phyloP scores from a whole-genome alignment of 2,329 filamentous ascomycete genomes.

The Periconia sp. region DNA sequence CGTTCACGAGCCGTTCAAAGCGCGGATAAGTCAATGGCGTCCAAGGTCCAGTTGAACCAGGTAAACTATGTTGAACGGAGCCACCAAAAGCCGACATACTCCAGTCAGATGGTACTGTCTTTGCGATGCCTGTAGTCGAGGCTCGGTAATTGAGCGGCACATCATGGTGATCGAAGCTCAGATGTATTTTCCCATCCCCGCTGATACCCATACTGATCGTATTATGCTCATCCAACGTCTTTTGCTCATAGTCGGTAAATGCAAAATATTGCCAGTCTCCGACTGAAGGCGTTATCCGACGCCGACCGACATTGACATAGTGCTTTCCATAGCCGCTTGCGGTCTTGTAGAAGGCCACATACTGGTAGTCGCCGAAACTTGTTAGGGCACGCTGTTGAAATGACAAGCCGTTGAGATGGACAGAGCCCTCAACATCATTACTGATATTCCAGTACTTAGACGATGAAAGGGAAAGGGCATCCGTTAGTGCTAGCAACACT shows the following conservation, averaged over 20 bases:
- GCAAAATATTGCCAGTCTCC: constrained; percentile 54
- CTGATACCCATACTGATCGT: constrained; percentile 60
- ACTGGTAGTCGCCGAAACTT: constrained; percentile 58
- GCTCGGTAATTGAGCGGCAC: constrained; percentile 44
- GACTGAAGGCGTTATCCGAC: constrained; percentile 47
- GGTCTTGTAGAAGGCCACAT: constrained; percentile 54
- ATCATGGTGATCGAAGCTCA: constrained; percentile 60
- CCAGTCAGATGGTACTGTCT: constrained; percentile 34
- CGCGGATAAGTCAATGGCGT: constrained; percentile 57
- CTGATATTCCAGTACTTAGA: constrained; percentile 37
- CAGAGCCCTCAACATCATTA: constrained; percentile 41
- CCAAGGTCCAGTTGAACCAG: constrained; percentile 40
- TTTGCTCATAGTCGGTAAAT: constrained; percentile 59
- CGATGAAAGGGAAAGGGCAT: constrained; percentile 32
- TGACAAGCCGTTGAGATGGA: constrained; percentile 54
- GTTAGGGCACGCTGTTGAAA: constrained; percentile 58
- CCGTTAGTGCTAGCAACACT: constrained; percentile 18
- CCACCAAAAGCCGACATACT: constrained; percentile 34
- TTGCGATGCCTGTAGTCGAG: constrained; percentile 38
- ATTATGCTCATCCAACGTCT: constrained; percentile 59
- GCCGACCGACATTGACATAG: constrained; percentile 54
- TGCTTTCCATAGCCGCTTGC: constrained; percentile 40
- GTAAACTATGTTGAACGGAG: constrained; percentile 34
- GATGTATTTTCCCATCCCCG: constrained; percentile 60
- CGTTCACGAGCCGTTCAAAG: constrained; percentile 49